Evolutionary conservation across 169 alveolate species (phyloP), one percentile per base, ranked within the genome.

Genomic region (Blepharisma undulans): DNA sequence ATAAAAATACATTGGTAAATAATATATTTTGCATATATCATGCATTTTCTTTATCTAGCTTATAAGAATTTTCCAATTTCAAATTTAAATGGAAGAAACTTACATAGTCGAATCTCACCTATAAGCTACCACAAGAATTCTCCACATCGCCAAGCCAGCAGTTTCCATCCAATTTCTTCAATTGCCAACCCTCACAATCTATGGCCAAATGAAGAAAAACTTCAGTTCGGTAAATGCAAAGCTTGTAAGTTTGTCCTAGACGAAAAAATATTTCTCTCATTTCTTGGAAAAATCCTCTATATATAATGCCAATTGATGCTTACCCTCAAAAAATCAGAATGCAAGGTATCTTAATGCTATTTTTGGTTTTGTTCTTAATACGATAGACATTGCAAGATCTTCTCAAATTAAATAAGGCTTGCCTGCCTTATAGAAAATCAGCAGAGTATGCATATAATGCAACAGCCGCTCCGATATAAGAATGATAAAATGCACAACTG

Each of bases 251-350:
- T 82, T 60, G 27, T 22, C 10, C 7, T 82, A 22, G 36, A 22
- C 7, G 33, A 25, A 36, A 30, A 22, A 82, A 36, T 30, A 22
- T 60, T 82, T 34, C 27, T 29, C 10, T 29, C 27, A 59, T 8
- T 33, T 10, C 76, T 82, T 36, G 14, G 36, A 36, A 33, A 82
- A n/a, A 8, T 36, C 89, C 89, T 36, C 89, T 82, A 8, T 82
- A 82, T 8, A n/a, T 82, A 82, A 82, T 82, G 89, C 76, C 36
- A 82, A 74, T 82, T 34, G 89, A 82, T 7, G 89, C 89, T 60
- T 82, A 34, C 10, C 77, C 89, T 25, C 33, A 60, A 19, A 82
- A 82, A 14, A 48, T 82, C 27, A 82, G 36, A 82, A 82, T 82
- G 89, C 76, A 34, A 14, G 89, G 89, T 7, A 36, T 12, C 25